Percentiles rank a stretch among this genome's conserved stretches.
Evolutionary conservation across 768 basidiomycete species (phyloP).

Genomic region (Mycena pura): DNA sequence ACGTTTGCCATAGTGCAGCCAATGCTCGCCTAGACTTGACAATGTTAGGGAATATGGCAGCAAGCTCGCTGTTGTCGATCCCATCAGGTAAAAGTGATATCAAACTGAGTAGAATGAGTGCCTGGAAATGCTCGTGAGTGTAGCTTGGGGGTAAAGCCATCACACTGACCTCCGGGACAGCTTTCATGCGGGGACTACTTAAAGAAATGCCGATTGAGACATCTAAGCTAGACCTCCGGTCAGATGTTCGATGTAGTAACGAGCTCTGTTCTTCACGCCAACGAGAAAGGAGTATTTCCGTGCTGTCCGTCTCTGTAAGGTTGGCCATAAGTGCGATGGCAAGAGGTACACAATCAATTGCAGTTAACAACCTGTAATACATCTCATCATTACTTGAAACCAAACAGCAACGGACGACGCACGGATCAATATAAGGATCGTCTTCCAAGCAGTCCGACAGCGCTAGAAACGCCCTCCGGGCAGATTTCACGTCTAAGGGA

Average conservation of each 20-base stretch:
- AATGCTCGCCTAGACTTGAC: slow-evolving; percentile 13
- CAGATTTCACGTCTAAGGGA: slow-evolving; percentile 24
- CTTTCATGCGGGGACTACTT: slow-evolving; percentile 26
- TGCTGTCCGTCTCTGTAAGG: slow-evolving; percentile 24
- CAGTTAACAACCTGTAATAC: slow-evolving; percentile 12
- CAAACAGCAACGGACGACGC: neutral
- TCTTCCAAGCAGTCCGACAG: slow-evolving; percentile 28
- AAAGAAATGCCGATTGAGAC: slow-evolving; percentile 29
- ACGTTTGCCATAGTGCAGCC: slow-evolving; percentile 24
- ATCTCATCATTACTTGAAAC: neutral
- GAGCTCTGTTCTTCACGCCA: slow-evolving; percentile 28
- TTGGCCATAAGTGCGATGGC: slow-evolving; percentile 31
- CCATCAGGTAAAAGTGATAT: slow-evolving; percentile 31
- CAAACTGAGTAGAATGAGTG: slow-evolving; percentile 22
- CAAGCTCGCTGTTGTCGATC: slow-evolving; percentile 20
- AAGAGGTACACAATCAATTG: slow-evolving; percentile 30
- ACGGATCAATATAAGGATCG: slow-evolving; percentile 25
- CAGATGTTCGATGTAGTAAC: slow-evolving; percentile 20
- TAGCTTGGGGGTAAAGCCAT: neutral
- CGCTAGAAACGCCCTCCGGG: slow-evolving; percentile 26
- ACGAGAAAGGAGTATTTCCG: slow-evolving; percentile 21
- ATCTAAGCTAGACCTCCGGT: slow-evolving; percentile 25
- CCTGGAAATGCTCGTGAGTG: slow-evolving; percentile 7
- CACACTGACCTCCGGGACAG: slow-evolving; percentile 21
- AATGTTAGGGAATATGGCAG: slow-evolving; percentile 17